Evolutionary conservation across 768 basidiomycete genomes (phyloP), one percentile per base, ranked within the genome.

Genomic region (Xerocomellus amylosporus): DNA sequence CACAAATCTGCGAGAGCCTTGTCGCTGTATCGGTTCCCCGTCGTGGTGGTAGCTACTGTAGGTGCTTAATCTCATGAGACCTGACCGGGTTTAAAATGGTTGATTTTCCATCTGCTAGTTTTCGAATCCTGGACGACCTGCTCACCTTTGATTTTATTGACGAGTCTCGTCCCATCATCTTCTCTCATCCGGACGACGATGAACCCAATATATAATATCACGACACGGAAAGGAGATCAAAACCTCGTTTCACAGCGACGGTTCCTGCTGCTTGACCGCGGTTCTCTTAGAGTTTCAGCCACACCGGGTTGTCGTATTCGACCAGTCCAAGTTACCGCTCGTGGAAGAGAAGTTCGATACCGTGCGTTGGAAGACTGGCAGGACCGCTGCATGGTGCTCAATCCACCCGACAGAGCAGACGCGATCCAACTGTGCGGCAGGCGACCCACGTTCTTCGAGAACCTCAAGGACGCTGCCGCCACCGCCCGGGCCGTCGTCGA

Each of bases 301-400:
- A n/a, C n/a, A n/a, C n/a, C n/a, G n/a, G n/a, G n/a, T n/a, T n/a
- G n/a, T n/a, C n/a, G n/a, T n/a, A n/a, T n/a, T n/a, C n/a, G n/a
- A n/a, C n/a, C 82, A 84, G 60, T 73, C 77, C 36, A 79, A 79
- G 61, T 77, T 85, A 65, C 59, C 62, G 47, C 74, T 73, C 17
- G 73, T 72, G 49, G 71, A 74, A 36, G 73, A 77, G 26, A 74
- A 67, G 42, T 79, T 81, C 54, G 75, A 74, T 46, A 61, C 64
- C 36, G 75, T 85, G 31, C 74, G 78, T 12, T 86, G 83, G 73
- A 71, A 55, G 74, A 79, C 38, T 85, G 83, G 83, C 76, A 76
- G 48, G 76, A 70, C 44, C 54, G 59, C 15, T 71, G 70, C 31
- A 65, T 70, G 60, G 64, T 71, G 45, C 60, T n/a, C n/a, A n/a